Conservation (phyloP, 2,329 filamentous ascomycete species). For the Colletotrichum sp. region DNA sequence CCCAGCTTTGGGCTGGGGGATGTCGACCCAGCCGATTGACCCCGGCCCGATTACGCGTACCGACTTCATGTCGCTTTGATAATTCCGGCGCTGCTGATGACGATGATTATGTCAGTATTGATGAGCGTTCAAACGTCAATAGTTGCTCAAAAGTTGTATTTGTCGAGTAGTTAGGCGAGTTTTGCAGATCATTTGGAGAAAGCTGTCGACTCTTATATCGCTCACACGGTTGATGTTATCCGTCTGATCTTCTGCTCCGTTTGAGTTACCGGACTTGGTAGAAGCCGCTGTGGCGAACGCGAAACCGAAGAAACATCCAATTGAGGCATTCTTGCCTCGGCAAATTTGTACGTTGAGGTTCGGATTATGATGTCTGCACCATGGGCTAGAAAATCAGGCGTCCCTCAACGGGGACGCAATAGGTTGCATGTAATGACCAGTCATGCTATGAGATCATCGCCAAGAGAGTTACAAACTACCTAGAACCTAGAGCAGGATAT, state of each 20-base stretch:
- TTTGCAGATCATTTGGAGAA: neutral
- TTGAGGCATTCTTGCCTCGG: neutral
- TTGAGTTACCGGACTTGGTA: neutral
- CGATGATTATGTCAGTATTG: neutral
- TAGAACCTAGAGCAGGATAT: no score
- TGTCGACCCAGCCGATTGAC: neutral
- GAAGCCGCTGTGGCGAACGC: neutral
- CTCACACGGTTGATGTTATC: neutral
- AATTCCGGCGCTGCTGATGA: fast-evolving
- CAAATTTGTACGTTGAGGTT: fast-evolving
- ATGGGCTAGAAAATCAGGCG: fast-evolving
- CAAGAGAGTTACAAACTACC: neutral
- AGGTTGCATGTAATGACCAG: fast-evolving
- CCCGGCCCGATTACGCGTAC: neutral
- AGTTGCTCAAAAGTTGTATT: neutral
- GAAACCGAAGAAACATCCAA: neutral
- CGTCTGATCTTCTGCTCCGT: neutral
- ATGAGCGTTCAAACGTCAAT: neutral
- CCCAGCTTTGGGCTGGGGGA: neutral
- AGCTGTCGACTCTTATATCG: fast-evolving
- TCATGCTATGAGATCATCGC: neutral
- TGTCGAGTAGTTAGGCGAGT: fast-evolving
- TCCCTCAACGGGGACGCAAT: fast-evolving
- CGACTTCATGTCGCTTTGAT: neutral
- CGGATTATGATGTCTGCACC: fast-evolving